Evolutionary conservation across 2,329 filamentous ascomycete genomes (phyloP), one percentile per base, ranked within the genome.

Genomic region (Ascochyta fabae): DNA sequence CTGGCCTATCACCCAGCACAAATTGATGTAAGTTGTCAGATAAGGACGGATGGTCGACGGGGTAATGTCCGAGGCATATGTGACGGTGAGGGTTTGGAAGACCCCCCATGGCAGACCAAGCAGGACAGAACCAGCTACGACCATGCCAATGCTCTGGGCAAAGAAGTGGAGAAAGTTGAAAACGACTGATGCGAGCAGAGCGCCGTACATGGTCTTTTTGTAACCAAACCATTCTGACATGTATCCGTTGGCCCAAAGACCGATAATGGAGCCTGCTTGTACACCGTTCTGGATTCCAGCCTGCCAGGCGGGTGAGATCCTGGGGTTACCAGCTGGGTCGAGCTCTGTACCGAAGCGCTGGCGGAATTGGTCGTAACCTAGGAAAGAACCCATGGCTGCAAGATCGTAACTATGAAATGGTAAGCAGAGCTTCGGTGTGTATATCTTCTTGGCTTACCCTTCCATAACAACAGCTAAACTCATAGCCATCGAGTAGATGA

Each of bases 391-490:
- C 71, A 94, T 86, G 49, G 95, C 79, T 64, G 84, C 86, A 58
- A 94, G 82, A 71, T 96, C 91, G 77, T 60, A 60, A 16, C 54
- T 58, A 3, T 4, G 23, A 15, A 3, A 26, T n/a, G 9, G 7
- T 45, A 22, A 58, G 23, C 33, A 55, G 16, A 13, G 23, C 19
- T 19, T 33, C 48, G 15, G 19, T 36, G 34, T 35, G n/a, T 4
- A 24, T 16, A n/a, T 2, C 8, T 12, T 23, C 5, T 12, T 27
- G 3, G 23, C 48, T 34, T 91, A 95, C 13, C 90, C 91, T 75
- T 96, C 91, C 92, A 96, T 96, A 64, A 86, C 85, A 70, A 96
- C 92, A 72, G 88, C 91, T 0, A 89, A 91, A 5, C 90, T 93
- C 72, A 96, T 90, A 54, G 94, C 79, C 36, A 95, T 70, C 66